These are phyloP conservation scores for Flaveria sonorensis DNA, from an alignment of 129 eudicot genomes.

Conservation along the genomic window DNA sequence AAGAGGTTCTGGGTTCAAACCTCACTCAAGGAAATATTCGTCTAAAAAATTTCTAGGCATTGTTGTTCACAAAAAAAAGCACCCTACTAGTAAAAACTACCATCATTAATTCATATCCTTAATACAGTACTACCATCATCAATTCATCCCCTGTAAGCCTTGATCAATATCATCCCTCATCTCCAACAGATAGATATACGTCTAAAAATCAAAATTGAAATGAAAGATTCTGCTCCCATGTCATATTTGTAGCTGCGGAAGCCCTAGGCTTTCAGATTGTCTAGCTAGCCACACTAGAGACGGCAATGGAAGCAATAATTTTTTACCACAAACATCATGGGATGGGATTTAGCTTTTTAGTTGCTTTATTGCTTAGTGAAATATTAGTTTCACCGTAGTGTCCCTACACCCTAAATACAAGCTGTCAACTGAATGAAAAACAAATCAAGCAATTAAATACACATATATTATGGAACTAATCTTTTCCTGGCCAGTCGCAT, in stretches of 20 bases:
- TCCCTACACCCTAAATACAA: constrained; percentile 14
- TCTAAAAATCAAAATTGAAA: constrained; percentile 8
- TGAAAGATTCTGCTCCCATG: constrained; percentile 6
- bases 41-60: no score
- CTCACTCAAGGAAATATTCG: no score
- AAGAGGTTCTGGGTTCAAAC: no score
- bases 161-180: constrained; percentile 6
- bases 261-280: neutral
- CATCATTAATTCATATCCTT: constrained; percentile 10
- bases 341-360: constrained; percentile 12
- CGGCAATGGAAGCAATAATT: neutral
- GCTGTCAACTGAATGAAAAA: constrained; percentile 14
- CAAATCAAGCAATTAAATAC: neutral
- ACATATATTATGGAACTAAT: neutral
- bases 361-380: neutral
- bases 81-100: constrained; percentile 3
- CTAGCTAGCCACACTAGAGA: constrained; percentile 14
- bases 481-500: neutral
- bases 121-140: neutral
- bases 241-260: constrained; percentile 1
- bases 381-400: constrained; percentile 7
- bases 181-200: constrained; percentile 2
- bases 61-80: neutral
- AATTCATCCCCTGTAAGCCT: neutral
- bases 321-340: constrained; percentile 10